A percentile compares a stretch with the other conserved stretches of the same genome.
Evolutionary conservation across 306 rosid species (phyloP).

Genomic region (Trifolium pratense): DNA sequence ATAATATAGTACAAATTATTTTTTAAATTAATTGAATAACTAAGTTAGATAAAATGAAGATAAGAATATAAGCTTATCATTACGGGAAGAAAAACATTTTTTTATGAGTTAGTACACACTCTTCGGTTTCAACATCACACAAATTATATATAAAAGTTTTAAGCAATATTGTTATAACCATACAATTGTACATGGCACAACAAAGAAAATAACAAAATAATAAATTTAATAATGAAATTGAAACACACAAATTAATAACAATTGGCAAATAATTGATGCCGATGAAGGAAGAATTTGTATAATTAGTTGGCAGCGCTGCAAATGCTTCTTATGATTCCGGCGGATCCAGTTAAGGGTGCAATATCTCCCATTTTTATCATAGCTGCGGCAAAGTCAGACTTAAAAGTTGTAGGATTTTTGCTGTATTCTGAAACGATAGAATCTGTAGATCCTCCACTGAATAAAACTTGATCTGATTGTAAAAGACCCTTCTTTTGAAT

Average conservation of each 20-base stretch:
- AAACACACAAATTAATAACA: background rate
- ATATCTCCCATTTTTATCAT: slow-evolving; percentile 53
- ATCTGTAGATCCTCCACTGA: slow-evolving; percentile 45
- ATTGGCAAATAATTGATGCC: background rate
- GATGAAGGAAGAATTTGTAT: background rate
- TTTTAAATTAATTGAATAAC: no score
- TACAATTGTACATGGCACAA: no score
- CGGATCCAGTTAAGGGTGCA: slow-evolving; percentile 29
- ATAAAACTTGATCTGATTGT: slow-evolving; percentile 51
- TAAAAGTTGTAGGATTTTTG: slow-evolving; percentile 41
- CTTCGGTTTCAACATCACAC: no score
- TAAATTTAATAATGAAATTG: no score
- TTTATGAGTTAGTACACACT: no score
- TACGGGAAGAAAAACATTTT: no score
- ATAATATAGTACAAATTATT: no score
- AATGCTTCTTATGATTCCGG: slow-evolving; percentile 40
- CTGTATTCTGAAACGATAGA: slow-evolving; percentile 40
- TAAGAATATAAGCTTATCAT: no score
- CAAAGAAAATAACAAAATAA: no score
- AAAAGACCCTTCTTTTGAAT: slow-evolving; percentile 66
- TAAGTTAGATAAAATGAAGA: no score
- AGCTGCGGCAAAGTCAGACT: slow-evolving; percentile 48
- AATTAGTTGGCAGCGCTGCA: slow-evolving; percentile 38
- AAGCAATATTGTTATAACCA: no score
- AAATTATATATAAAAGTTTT: no score